phyloP scores from a whole-genome alignment of 352 stramenopile genomes.

The Globisporangium cylindrosporum region DNA sequence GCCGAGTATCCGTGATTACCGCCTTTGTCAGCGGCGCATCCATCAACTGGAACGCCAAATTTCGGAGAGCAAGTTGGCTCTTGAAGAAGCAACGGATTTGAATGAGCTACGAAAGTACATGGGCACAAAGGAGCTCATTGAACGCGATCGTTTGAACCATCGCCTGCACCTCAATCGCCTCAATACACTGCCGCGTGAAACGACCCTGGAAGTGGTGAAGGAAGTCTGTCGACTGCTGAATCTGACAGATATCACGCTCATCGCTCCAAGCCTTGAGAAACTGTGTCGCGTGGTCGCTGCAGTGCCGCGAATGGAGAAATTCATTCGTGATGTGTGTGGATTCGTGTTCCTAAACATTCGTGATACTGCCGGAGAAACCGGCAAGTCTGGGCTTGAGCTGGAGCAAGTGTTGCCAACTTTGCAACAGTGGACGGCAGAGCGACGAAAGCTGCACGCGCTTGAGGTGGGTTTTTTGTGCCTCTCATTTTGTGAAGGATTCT shows the following conservation, averaged over 20 bases:
- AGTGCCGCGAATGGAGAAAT: slow-evolving; percentile 83
- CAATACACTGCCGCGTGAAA: slow-evolving; percentile 74
- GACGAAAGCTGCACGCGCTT: slow-evolving; percentile 53
- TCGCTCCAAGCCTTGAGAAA: slow-evolving; percentile 75
- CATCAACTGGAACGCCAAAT: slow-evolving; percentile 77
- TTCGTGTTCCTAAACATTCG: slow-evolving; percentile 61
- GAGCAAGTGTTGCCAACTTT: slow-evolving; percentile 73
- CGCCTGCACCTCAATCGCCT: slow-evolving; percentile 74
- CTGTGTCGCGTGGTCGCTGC: slow-evolving; percentile 75
- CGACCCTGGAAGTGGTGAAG: slow-evolving; percentile 76
- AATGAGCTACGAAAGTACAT: slow-evolving; percentile 81
- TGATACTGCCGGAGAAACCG: slow-evolving; percentile 18
- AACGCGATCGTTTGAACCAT: slow-evolving; percentile 77
- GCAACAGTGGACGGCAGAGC: slow-evolving; percentile 62
- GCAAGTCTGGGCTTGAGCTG: slow-evolving; percentile 39
- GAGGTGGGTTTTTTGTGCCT: slow-evolving; percentile 27
- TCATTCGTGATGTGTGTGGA: slow-evolving; percentile 82
- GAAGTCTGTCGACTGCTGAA: slow-evolving; percentile 80
- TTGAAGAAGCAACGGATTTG: slow-evolving; percentile 75
- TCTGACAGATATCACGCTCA: slow-evolving; percentile 79
- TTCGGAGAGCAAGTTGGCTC: slow-evolving; percentile 61
- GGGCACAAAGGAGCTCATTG: slow-evolving; percentile 76
- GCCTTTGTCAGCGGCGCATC: slow-evolving; percentile 64
- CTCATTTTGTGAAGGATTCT: not conserved
- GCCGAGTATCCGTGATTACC: slow-evolving; percentile 82